These are phyloP conservation scores for Nosema muscidifuracis DNA, from an alignment of 371 early-diverging fungal species.

Conservation along the genomic window DNA sequence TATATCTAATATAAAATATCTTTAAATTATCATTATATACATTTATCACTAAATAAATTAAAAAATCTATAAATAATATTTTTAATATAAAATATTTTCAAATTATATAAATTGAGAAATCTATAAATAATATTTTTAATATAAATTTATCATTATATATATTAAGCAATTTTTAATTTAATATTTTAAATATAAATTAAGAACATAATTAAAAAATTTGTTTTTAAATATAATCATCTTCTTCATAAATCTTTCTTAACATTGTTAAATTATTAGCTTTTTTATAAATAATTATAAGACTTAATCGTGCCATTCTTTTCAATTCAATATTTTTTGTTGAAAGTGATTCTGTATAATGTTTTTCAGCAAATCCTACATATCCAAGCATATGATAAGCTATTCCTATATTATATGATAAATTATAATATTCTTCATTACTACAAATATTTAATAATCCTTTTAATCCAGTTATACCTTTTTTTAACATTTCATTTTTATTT, in stretches of 20 bases:
- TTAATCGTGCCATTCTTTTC: slow-evolving; percentile 43
- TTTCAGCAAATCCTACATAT: slow-evolving; percentile 58
- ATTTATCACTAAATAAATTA: too few relatives aligned
- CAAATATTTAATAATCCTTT: slow-evolving; percentile 2
- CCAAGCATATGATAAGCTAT: slow-evolving; percentile 60
- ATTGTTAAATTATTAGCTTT: slow-evolving; percentile 40
- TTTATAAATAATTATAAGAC: slow-evolving; percentile 50
- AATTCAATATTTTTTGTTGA: slow-evolving; percentile 28
- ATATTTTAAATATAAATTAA: too few relatives aligned
- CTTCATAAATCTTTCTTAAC: neutral
- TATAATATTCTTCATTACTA: slow-evolving; percentile 34
- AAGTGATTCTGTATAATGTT: slow-evolving; percentile 41
- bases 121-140: too few relatives aligned
- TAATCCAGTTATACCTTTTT: slow-evolving; percentile 50
- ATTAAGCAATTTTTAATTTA: too few relatives aligned
- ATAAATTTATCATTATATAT: too few relatives aligned
- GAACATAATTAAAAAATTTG: too few relatives aligned
- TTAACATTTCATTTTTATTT: slow-evolving; percentile 53
- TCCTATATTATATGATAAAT: slow-evolving; percentile 58
- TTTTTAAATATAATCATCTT: too few relatives aligned
- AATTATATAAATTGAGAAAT: too few relatives aligned
- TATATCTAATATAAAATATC: too few relatives aligned
- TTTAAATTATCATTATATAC: too few relatives aligned
- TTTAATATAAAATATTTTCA: too few relatives aligned
- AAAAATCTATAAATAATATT: too few relatives aligned